Evolutionary conservation across 805 yeast species (phyloP).

Genomic region (Brettanomyces naardenensis): DNA sequence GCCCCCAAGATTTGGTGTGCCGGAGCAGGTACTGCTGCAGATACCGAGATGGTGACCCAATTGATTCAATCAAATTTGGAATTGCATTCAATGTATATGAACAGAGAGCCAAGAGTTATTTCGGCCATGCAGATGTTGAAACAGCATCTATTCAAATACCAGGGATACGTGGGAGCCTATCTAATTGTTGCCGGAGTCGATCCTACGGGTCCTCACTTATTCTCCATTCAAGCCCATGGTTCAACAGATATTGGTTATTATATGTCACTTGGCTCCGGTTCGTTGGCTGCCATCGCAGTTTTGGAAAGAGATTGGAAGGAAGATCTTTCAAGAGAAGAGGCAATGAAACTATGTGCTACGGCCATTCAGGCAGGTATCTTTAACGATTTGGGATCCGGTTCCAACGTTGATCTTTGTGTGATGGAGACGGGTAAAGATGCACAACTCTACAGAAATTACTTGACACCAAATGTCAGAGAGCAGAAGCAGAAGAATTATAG

Average conservation of each 20-base stretch:
- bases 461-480: conserved; percentile 85
- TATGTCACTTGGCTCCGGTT: conserved; percentile 91
- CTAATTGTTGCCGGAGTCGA: conserved; percentile 97
- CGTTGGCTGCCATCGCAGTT: conserved; percentile 97
- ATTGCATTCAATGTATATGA: conserved; percentile 75
- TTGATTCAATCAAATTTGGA: conserved; percentile 86
- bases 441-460: conserved; percentile 72
- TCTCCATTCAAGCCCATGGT: conserved; percentile 95
- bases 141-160: conserved; percentile 93
- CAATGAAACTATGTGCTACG: conserved; percentile 81
- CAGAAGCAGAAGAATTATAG: conserved; percentile 76
- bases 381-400: conserved; percentile 98
- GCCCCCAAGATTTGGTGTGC: conserved; percentile 98
- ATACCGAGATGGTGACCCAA: conserved; percentile 96
- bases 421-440: conserved; percentile 93
- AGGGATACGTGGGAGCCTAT: conserved; percentile 96
- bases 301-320: conserved; percentile 82
- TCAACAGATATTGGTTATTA: conserved; percentile 94
- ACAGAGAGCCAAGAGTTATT: conserved; percentile 86
- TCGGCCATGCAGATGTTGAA: conserved; percentile 88
- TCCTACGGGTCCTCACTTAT: conserved; percentile 90
- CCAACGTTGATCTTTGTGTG: conserved; percentile 95
- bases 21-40: conserved; percentile 99
- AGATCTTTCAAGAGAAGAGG: conserved; percentile 76
- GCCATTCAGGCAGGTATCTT: conserved; percentile 98